Evolutionary conservation across 2,329 filamentous ascomycete species (phyloP), one percentile per base, ranked within the genome.

Genomic region (Gnomoniopsis sp.): DNA sequence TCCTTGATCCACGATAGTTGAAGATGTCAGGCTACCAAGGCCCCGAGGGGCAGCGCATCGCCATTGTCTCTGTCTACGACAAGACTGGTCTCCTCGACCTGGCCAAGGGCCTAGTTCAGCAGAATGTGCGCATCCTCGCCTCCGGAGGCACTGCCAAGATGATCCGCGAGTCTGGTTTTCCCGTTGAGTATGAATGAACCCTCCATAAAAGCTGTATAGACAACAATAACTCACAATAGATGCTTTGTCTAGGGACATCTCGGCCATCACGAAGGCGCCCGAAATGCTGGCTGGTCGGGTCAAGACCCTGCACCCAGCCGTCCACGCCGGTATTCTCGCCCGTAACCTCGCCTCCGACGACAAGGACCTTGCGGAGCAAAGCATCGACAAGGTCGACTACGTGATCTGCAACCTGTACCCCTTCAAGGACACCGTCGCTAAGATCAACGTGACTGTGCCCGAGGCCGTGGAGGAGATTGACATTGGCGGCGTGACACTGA

Each of bases 381-480:
- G 92, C 77, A 96, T 96, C 74, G 84, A 90, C 79, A 96, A 96
- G 79, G 91, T 96, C 61, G 91, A 96, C 83, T 96, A 88, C 69
- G 91, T 96, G 68, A 89, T 99, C 72, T 98, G 95, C 88, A 99
- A 99, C 79, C 84, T 99, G 57, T 98, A 99, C 77, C 95, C 95
- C 14, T 99, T 99, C 87, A 97, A 97, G 81, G 93, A 98, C 74
- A 99, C 95, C 34, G 88, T 99, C 67, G 89, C 92, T 68, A 96
- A 97, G 83, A 87, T 96, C 79, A 96, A 96, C 70, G 95, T 99
- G 69, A 98, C 93, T 62, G 90, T 99, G 63, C 87, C 91, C 53
- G 93, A 99, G 78, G 95, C 95, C 53, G 93, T 99, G 43, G 95
- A 99, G 79, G 95, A 99, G 80, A 96, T 99, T 69, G 95, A 99